Evolutionary conservation across 768 basidiomycete species (phyloP).

Genomic region (Russula griseocarnosa): DNA sequence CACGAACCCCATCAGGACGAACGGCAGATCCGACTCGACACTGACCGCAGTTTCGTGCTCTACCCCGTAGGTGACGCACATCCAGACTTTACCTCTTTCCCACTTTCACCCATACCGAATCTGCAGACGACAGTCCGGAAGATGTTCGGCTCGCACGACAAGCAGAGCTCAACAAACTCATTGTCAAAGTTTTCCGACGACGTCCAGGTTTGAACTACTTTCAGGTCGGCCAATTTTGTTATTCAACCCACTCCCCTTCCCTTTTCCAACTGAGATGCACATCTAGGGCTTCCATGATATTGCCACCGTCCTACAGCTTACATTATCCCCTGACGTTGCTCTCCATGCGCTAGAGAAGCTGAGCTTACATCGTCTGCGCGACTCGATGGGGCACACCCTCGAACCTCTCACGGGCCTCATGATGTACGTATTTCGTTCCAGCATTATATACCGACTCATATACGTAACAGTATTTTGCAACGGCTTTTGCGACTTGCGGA

Average conservation of each 20-base stretch:
- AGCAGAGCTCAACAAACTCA: conserved; percentile 60
- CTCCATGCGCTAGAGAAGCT: conserved; percentile 62
- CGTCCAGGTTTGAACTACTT: conserved; percentile 77
- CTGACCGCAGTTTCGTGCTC: conserved; percentile 87
- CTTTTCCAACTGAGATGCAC: background rate
- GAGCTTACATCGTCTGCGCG: conserved; percentile 73
- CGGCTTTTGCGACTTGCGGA: conserved; percentile 71
- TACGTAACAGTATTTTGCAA: conserved; percentile 57
- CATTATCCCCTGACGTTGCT: conserved; percentile 58
- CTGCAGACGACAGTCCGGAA: conserved; percentile 27
- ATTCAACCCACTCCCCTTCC: background rate
- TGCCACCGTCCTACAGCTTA: conserved; percentile 75
- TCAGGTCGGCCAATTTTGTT: conserved; percentile 46
- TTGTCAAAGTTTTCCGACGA: conserved; percentile 71
- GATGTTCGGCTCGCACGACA: conserved; percentile 54
- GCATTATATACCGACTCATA: conserved; percentile 56
- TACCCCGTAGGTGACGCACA: conserved; percentile 67
- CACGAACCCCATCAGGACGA: conserved; percentile 62
- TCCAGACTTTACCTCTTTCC: conserved; percentile 17
- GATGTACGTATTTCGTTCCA: conserved; percentile 45
- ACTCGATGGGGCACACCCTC: conserved; percentile 82
- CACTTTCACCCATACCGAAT: background rate
- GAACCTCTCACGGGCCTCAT: conserved; percentile 83
- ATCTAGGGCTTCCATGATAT: conserved; percentile 89
- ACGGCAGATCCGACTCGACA: conserved; percentile 83